These are phyloP conservation scores for Gardenia jasminoides DNA, from an alignment of 257 asterid species.

Conservation along the genomic window DNA sequence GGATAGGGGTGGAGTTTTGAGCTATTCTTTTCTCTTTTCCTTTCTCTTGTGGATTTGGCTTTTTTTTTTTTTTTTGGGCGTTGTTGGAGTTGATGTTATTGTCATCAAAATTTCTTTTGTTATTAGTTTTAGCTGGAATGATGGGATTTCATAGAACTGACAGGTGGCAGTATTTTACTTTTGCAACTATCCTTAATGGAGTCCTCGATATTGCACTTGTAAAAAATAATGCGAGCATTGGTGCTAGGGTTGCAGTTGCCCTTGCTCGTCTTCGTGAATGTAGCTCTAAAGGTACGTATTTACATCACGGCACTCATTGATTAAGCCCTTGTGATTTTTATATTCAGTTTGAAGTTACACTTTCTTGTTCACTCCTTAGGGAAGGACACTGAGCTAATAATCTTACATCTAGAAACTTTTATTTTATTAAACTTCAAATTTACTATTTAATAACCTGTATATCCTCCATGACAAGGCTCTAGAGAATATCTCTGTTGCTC, in stretches of 20 bases:
- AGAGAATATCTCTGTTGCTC: neutral
- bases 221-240: constrained; percentile 79
- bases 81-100: neutral
- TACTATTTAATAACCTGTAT: neutral
- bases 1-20: neutral
- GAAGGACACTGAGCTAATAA: neutral
- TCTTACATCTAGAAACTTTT: neutral
- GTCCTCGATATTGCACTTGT: constrained; percentile 74
- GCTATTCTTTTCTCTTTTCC: neutral
- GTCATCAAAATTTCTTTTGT: neutral
- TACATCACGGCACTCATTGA: neutral
- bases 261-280: constrained; percentile 54
- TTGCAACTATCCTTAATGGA: constrained; percentile 39
- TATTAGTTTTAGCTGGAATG: neutral
- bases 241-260: constrained; percentile 78
- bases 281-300: constrained; percentile 34
- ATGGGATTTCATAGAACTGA: neutral
- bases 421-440: neutral
- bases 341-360: neutral
- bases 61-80: neutral
- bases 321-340: neutral
- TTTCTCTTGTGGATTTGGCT: neutral
- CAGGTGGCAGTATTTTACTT: neutral
- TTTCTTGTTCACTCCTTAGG: neutral
- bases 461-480: neutral